phyloP scores from a whole-genome alignment of 108 stramenopile species.

The Asterionellopsis glacialis region DNA sequence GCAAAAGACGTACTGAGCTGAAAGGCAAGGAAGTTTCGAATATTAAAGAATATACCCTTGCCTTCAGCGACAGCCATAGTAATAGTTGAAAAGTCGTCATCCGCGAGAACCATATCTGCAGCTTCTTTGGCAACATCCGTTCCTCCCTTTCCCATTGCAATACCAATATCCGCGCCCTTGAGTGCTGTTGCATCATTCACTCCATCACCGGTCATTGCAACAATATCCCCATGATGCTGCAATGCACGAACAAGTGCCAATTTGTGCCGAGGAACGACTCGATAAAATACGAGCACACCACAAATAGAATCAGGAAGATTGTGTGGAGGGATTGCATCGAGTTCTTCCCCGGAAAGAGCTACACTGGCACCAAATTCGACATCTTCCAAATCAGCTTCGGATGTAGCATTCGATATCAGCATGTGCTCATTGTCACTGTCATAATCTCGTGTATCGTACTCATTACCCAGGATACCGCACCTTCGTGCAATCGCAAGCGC shows the following conservation, averaged over 20 bases:
- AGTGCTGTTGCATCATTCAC: conserved; percentile 97
- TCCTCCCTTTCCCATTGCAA: conserved; percentile 94
- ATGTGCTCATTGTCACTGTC: conserved; percentile 1
- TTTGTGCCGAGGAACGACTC: conserved; percentile 93
- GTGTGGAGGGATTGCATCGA: conserved; percentile 69
- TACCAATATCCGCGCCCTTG: conserved; percentile 96
- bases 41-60: conserved; percentile 98
- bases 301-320: conserved; percentile 58
- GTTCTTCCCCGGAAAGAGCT: conserved; percentile 65
- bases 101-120: conserved; percentile 89
- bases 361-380: conserved; percentile 32
- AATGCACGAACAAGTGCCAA: conserved; percentile 91
- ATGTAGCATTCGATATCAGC: neutral
- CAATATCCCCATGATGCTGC: conserved; percentile 87
- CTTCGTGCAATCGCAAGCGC: conserved; percentile 88
- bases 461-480: conserved; percentile 72
- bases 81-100: conserved; percentile 94
- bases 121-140: conserved; percentile 99
- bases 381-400: conserved; percentile 10
- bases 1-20: conserved; percentile 94
- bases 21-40: conserved; percentile 95
- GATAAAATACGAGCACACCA: conserved; percentile 90
- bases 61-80: conserved; percentile 92
- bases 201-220: conserved; percentile 98
- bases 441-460: conserved; percentile 3